Evolutionary conservation across 306 rosid genomes (phyloP), one percentile per base, ranked within the genome.

Genomic region (Prunus fruticosa): DNA sequence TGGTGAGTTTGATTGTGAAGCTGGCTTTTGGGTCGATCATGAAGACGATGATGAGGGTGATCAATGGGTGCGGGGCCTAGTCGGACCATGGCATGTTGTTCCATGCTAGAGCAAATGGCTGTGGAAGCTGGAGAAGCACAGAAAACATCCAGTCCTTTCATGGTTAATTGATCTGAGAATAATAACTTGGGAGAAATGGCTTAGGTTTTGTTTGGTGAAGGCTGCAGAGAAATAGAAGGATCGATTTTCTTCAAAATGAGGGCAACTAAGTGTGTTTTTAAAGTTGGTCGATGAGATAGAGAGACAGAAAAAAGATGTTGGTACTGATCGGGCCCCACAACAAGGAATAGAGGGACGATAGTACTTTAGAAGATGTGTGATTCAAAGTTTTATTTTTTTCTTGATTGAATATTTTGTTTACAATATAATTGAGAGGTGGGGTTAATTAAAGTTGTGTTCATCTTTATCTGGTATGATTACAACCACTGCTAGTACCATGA

Each of bases 91-190:
- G 87, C 84, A 77, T 84, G 84, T 20, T 81, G 86, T 64, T 87
- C 85, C 78, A 83, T 56, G 76, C 89, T 86, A 53, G 89, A 86
- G 69, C 84, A 77, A 18, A 92, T 73, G 56, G 91, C 89, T 50
- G 95, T 93, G 72, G 97, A 89, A 80, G 90, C 80, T 46, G 90
- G 77, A 56, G 97, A 89, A 66, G 95, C 74, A 85, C 98, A 93
- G 70, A 85, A 84, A 65, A 89, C 27, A 62, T 93, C 91, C 84
- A 86, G 82, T 81, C 87, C 43, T 76, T 86, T 91, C 95, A 88
- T 93, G 65, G 60, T 65, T 63, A 18, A 27, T 19, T 12, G 19
- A 38, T 38, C 8, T 38, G 53, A 8, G 27, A 60, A 23, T 15
- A 60, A 23, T 15, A 53, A 63, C 49, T 64, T 56, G 73, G 25